Percentiles rank a stretch among this genome's conserved stretches.
Conservation (phyloP, 83 land plant genomes). For the Picea abies region DNA sequence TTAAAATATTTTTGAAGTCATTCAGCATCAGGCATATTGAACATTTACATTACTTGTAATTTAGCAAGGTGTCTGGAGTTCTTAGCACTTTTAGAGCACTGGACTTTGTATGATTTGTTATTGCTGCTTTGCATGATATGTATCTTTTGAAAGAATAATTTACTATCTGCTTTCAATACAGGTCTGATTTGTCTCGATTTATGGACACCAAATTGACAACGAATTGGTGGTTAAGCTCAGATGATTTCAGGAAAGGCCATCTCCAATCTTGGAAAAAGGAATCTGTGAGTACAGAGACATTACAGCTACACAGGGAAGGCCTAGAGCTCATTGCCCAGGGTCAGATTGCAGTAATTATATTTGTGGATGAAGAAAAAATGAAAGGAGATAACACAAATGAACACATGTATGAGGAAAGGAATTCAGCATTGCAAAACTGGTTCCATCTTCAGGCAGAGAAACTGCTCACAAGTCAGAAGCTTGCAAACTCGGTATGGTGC, state of each 20-base stretch:
- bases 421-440: not conserved
- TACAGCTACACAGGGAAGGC: not conserved
- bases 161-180: constrained; percentile 5
- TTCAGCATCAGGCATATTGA: not conserved
- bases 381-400: not conserved
- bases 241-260: not conserved
- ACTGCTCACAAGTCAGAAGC: constrained; percentile 2
- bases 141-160: not conserved
- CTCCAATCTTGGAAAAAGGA: not conserved
- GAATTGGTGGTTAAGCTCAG: not conserved
- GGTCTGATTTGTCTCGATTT: constrained; percentile 9
- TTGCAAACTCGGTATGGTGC: constrained; percentile 13
- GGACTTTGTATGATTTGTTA: not conserved
- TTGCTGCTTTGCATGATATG: not conserved
- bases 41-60: not conserved
- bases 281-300: not conserved
- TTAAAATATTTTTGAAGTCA: not conserved
- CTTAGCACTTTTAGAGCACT: not conserved
- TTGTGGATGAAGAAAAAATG: not conserved
- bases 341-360: constrained; percentile 10
- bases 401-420: not conserved
- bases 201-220: constrained; percentile 10
- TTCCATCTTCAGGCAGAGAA: constrained; percentile 8
- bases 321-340: not conserved
- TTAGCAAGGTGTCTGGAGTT: not conserved